Evolutionary conservation across 176 grass and related monocot species (phyloP).

Genomic region (Chrysopogon serrulatus): DNA sequence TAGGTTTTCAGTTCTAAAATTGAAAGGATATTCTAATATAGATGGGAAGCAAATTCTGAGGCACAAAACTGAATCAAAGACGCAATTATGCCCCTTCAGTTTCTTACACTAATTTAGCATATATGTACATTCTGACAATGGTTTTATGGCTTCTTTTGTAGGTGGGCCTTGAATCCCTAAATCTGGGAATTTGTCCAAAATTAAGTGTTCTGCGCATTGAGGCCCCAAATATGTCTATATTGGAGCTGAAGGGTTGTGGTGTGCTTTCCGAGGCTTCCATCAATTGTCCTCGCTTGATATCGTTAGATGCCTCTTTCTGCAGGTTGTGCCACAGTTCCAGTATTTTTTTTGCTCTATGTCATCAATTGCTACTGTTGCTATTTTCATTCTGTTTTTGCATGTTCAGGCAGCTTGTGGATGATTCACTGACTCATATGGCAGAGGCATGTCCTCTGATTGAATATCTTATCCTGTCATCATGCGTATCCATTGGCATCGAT

Average conservation of each 20-base stretch:
- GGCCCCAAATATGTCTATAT: constrained; percentile 78
- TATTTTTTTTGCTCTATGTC: not conserved
- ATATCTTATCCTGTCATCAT: constrained; percentile 76
- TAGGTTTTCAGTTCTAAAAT: not conserved
- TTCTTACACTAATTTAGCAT: not conserved
- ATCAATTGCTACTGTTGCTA: constrained; percentile 7
- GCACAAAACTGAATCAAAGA: not conserved
- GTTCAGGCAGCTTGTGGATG: constrained; percentile 74
- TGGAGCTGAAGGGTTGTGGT: constrained; percentile 92
- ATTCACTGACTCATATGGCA: constrained; percentile 65
- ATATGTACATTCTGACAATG: not conserved
- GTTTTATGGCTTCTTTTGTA: constrained; percentile 34
- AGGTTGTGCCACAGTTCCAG: constrained; percentile 45
- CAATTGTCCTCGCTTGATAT: constrained; percentile 74
- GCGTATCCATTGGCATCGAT: constrained; percentile 54
- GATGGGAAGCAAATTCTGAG: not conserved
- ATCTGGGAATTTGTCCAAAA: constrained; percentile 94
- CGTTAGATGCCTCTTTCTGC: constrained; percentile 97
- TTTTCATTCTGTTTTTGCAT: constrained; percentile 36
- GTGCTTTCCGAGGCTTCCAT: constrained; percentile 79
- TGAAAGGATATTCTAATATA: not conserved
- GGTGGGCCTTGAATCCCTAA: constrained; percentile 91
- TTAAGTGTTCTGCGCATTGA: constrained; percentile 64
- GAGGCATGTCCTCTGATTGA: constrained; percentile 66
- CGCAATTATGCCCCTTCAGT: not conserved